A percentile compares a stretch with the other conserved stretches of the same genome.
These are phyloP conservation scores for Oemleria cerasiformis DNA, from an alignment of 306 rosid species.

Conservation along the genomic window DNA sequence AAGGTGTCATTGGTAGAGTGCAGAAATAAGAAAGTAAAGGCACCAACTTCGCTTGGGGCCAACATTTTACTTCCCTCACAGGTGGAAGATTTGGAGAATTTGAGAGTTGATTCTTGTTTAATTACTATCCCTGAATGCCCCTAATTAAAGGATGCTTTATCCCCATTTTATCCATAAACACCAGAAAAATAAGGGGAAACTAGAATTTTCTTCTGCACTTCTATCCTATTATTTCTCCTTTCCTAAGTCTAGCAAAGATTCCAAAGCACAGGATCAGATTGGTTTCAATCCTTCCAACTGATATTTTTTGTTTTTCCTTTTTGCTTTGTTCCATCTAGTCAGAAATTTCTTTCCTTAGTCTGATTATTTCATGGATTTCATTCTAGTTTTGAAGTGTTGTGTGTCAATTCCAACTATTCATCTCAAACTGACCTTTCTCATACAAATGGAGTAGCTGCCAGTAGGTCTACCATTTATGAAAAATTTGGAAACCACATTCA, in stretches of 20 bases:
- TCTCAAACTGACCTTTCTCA: background rate
- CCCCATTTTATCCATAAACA: background rate
- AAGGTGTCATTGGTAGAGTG: background rate
- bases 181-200: background rate
- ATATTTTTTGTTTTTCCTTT: background rate
- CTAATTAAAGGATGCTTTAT: background rate
- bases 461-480: background rate
- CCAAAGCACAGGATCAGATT: background rate
- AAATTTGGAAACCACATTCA: background rate
- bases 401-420: background rate
- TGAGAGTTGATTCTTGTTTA: background rate
- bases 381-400: background rate
- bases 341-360: background rate
- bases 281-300: background rate
- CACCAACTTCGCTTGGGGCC: background rate
- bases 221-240: background rate
- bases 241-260: background rate
- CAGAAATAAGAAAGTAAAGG: background rate
- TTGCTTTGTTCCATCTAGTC: background rate
- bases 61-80: background rate
- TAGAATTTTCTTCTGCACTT: background rate
- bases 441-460: background rate
- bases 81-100: background rate
- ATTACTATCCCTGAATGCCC: background rate
- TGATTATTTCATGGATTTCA: background rate